Percentiles rank a stretch among this genome's conserved stretches.
These are phyloP conservation scores for Chlorella sp. DNA, from an alignment of 139 green algal genomes.

Conservation along the genomic window DNA sequence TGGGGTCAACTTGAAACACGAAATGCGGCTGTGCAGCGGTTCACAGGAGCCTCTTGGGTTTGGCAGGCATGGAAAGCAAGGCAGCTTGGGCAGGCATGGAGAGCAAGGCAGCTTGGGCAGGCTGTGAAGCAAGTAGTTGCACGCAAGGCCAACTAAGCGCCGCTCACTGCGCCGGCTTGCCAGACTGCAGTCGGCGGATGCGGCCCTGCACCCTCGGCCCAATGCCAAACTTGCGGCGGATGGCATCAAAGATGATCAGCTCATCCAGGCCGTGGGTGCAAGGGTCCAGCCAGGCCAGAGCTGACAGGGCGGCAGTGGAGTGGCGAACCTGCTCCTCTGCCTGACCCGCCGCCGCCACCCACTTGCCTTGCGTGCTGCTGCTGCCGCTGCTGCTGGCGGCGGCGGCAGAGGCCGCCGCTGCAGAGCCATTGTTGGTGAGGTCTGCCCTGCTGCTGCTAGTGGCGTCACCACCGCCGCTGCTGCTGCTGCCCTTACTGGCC, in stretches of 20 bases:
- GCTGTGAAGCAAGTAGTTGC: too few relatives aligned
- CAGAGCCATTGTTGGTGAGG: too few relatives aligned
- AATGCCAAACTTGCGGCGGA: slow-evolving; percentile 46
- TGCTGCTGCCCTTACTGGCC: neutral
- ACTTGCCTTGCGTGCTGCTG: neutral
- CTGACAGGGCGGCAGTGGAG: slow-evolving; percentile 4
- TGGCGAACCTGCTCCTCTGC: neutral
- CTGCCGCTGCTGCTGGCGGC: neutral
- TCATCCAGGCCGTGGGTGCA: slow-evolving; percentile 33
- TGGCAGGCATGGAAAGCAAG: too few relatives aligned
- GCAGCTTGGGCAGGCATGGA: too few relatives aligned
- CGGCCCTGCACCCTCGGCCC: slow-evolving; percentile 52
- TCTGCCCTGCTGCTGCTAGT: neutral
- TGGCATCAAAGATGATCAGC: slow-evolving; percentile 38
- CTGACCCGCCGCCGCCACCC: neutral
- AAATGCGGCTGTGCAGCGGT: too few relatives aligned
- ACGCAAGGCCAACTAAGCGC: too few relatives aligned
- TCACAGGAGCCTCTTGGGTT: too few relatives aligned
- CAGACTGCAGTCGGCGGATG: slow-evolving; percentile 37
- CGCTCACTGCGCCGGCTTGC: neutral
- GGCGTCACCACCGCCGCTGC: neutral
- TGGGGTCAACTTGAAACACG: too few relatives aligned
- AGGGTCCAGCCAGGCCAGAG: neutral
- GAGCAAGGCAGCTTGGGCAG: too few relatives aligned
- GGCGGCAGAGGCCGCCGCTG: neutral